A percentile compares a stretch with the other conserved stretches of the same genome.
Conservation (phyloP, 352 stramenopile species). For the Pythium sp. region DNA sequence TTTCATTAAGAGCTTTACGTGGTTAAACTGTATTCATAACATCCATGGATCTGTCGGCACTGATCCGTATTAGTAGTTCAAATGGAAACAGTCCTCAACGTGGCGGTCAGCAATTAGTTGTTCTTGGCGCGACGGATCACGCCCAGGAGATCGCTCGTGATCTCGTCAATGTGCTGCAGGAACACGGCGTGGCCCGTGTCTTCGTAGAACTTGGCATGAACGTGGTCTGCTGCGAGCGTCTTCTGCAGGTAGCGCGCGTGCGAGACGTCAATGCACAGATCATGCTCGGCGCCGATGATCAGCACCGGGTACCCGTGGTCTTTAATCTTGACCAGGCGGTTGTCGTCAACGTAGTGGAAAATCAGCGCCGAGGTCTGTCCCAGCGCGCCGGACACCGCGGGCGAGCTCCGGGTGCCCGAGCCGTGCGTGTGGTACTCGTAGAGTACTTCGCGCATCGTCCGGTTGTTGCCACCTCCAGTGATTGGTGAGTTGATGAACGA, state of each 20-base stretch:
- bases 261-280: neutral
- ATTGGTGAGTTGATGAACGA: neutral
- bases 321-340: constrained; percentile 23
- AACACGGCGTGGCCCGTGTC: neutral
- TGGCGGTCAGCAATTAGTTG: too few species aligned
- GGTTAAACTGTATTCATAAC: too few species aligned
- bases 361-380: constrained; percentile 35
- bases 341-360: constrained; percentile 39
- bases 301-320: neutral
- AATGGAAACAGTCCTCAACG: too few species aligned
- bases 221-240: neutral
- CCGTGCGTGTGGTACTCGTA: constrained; percentile 7
- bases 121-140: neutral
- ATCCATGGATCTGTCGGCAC: too few species aligned
- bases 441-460: constrained; percentile 3
- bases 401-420: neutral
- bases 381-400: constrained; percentile 3
- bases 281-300: neutral
- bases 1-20: too few species aligned
- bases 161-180: neutral
- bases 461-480: neutral
- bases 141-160: neutral
- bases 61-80: too few species aligned
- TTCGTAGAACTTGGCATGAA: neutral
- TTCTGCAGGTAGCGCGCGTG: neutral